phyloP scores from a whole-genome alignment of 75 land plant genomes.

The Cupressus sempervirens region DNA sequence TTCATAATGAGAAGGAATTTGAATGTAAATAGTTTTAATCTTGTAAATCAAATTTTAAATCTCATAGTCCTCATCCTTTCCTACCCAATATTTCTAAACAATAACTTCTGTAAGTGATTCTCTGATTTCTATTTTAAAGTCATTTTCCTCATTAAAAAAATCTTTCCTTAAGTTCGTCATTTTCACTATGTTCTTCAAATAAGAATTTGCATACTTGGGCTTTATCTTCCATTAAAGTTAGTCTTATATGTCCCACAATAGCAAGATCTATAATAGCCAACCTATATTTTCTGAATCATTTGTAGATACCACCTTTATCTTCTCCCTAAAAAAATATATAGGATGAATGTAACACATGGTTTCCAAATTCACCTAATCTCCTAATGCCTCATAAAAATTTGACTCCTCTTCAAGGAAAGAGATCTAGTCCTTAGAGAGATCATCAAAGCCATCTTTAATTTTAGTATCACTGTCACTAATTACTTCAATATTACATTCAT shows the following conservation, averaged over 20 bases:
- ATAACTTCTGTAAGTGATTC: conserved; percentile 20
- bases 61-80: conserved; percentile 28
- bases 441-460: too few relatives aligned
- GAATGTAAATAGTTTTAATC: too few relatives aligned
- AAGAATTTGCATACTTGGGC: conserved; percentile 39
- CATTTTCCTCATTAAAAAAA: neutral
- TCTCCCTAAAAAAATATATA: conserved; percentile 67
- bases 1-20: conserved; percentile 54
- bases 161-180: conserved; percentile 16
- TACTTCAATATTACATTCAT: too few relatives aligned
- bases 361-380: conserved; percentile 74
- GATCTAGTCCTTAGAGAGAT: too few relatives aligned
- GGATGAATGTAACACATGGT: conserved; percentile 80
- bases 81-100: conserved; percentile 26
- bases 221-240: conserved; percentile 60
- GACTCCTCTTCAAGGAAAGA: conserved; percentile 33
- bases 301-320: conserved; percentile 48
- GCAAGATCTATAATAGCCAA: conserved; percentile 57
- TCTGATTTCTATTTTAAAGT: conserved; percentile 11
- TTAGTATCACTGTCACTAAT: too few relatives aligned
- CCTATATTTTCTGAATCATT: conserved; percentile 53
- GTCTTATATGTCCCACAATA: conserved; percentile 64
- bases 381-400: conserved; percentile 42
- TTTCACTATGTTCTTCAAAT: conserved; percentile 26
- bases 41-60: conserved; percentile 59